Conservation (phyloP, 2,329 filamentous ascomycete genomes). For the Thelonectria discophora region DNA sequence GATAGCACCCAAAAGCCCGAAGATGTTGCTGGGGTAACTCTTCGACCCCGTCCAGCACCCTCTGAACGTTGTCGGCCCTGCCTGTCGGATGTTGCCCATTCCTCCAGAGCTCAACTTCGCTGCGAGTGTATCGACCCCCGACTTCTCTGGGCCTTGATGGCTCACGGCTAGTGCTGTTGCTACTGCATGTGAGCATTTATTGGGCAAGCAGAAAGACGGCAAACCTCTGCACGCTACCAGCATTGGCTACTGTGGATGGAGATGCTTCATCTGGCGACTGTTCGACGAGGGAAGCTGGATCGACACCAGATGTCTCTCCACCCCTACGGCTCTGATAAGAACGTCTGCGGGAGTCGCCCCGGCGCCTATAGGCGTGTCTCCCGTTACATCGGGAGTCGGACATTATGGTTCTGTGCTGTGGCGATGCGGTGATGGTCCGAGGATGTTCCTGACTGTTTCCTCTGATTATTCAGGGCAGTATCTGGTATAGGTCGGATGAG, state of each 20-base stretch:
- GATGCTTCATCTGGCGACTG: background rate
- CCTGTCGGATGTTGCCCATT: background rate
- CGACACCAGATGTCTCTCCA: no score
- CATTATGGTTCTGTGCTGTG: no score
- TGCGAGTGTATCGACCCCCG: background rate
- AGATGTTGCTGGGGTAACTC: background rate
- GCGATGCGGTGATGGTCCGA: no score
- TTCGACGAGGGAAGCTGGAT: background rate
- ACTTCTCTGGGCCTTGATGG: background rate
- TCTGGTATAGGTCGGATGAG: no score
- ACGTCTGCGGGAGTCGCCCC: no score
- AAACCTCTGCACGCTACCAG: conserved; percentile 12
- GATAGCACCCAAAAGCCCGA: background rate
- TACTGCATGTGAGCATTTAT: background rate
- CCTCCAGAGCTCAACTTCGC: background rate
- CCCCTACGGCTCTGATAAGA: no score
- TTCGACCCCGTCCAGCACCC: background rate
- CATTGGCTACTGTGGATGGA: conserved; percentile 6
- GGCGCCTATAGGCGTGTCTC: no score
- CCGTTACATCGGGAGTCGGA: no score
- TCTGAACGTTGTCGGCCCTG: background rate
- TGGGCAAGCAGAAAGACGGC: background rate
- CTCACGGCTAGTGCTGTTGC: background rate
- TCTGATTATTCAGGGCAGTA: no score
- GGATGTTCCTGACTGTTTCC: no score